Conservation (phyloP, 257 asterid genomes). For the Fraxinus anomala region DNA sequence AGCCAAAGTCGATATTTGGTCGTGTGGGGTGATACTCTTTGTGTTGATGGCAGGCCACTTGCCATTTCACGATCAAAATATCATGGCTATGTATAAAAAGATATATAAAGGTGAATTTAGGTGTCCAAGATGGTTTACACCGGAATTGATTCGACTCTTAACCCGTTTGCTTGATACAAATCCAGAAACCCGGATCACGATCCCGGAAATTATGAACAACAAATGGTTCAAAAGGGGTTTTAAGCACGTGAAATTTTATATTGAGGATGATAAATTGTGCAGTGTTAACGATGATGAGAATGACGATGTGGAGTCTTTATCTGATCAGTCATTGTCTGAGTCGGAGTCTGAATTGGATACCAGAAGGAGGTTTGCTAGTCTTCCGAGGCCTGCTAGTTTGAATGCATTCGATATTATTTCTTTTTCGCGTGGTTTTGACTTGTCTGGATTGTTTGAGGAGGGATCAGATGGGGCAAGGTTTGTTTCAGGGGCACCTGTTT, state of each 20-base stretch:
- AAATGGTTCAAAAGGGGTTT: conserved; percentile 60
- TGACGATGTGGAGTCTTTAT: conserved; percentile 14
- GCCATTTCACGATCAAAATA: too few species aligned
- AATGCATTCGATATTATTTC: conserved; percentile 49
- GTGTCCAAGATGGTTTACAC: too few species aligned
- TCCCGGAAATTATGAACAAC: conserved; percentile 45
- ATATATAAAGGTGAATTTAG: too few species aligned
- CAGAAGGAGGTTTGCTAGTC: conserved; percentile 16
- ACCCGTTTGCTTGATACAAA: conserved; percentile 38
- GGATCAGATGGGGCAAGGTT: conserved; percentile 34
- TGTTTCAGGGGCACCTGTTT: conserved; percentile 32
- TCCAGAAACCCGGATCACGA: conserved; percentile 46
- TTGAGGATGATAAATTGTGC: conserved; percentile 33
- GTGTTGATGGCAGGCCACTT: too few species aligned
- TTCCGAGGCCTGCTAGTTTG: conserved; percentile 41
- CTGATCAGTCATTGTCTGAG: conserved; percentile 24
- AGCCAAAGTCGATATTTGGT: too few species aligned
- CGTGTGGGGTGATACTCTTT: too few species aligned
- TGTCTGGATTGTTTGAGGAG: conserved; percentile 42
- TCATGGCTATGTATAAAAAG: too few species aligned
- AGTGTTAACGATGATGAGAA: conserved; percentile 18
- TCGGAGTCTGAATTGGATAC: conserved; percentile 26
- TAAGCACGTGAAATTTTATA: conserved; percentile 41
- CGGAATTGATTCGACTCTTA: conserved; percentile 23
- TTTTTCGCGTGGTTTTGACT: conserved; percentile 43